Percentiles rank a stretch among this genome's conserved stretches.
These are phyloP conservation scores for Penicillium maclennaniae DNA, from an alignment of 495 filamentous ascomycete genomes.

Conservation along the genomic window DNA sequence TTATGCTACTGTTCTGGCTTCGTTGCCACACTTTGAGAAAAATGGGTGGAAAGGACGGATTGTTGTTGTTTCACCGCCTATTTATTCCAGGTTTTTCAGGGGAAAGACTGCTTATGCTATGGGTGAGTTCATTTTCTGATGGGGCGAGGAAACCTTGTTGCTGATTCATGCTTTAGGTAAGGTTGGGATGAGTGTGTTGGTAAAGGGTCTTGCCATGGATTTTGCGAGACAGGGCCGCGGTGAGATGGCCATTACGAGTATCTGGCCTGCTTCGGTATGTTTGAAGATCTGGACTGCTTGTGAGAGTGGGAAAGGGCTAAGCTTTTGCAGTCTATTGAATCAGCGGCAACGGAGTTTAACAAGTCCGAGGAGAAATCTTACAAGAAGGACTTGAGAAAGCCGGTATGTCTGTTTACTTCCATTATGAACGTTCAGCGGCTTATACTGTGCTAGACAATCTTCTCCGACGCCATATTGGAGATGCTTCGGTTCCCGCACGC, in stretches of 20 bases:
- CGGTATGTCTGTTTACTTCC: slow-evolving; percentile 31
- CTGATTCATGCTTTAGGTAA: slow-evolving; percentile 46
- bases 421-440: not conserved
- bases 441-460: slow-evolving; percentile 50
- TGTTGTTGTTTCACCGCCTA: slow-evolving; percentile 79
- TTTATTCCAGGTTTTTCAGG: slow-evolving; percentile 79
- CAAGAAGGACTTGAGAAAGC: slow-evolving; percentile 58
- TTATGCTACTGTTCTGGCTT: slow-evolving; percentile 59
- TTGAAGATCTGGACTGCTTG: not conserved
- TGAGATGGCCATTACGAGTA: slow-evolving; percentile 73
- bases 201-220: slow-evolving; percentile 81
- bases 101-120: slow-evolving; percentile 88
- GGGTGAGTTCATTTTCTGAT: slow-evolving; percentile 39
- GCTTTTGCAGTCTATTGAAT: slow-evolving; percentile 56
- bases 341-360: slow-evolving; percentile 59
- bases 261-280: slow-evolving; percentile 76
- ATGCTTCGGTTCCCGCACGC: slow-evolving; percentile 61
- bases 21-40: slow-evolving; percentile 56
- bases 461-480: slow-evolving; percentile 73
- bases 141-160: not conserved
- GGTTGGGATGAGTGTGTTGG: slow-evolving; percentile 77
- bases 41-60: slow-evolving; percentile 59
- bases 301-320: not conserved
- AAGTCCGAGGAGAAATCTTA: slow-evolving; percentile 36
- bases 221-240: slow-evolving; percentile 60